Evolutionary conservation across 345 rosid species (phyloP), one percentile per base, ranked within the genome.

Genomic region (Populus tremula): DNA sequence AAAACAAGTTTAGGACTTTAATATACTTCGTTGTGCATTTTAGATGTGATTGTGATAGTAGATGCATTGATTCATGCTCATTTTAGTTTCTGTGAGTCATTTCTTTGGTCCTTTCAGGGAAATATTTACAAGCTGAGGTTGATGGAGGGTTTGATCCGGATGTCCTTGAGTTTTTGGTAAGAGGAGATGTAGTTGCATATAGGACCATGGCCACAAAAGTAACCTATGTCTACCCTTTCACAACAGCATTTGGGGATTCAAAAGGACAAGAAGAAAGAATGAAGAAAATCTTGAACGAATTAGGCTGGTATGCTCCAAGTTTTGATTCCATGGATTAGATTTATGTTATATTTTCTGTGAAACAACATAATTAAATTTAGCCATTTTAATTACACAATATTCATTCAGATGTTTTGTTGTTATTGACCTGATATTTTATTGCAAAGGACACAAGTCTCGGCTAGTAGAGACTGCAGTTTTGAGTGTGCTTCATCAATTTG

Each of bases 211-310:
- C 97, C 54, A 85, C 88, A 49, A 93, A 91, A 78, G 96, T 91
- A 8, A 93, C 97, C 12, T 93, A 88, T 86, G 85, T 95, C 20
- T 95, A 95, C 78, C 99, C 99, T 1, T 95, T 95, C 85, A 90
- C 97, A 6, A 92, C 99, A 49, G 94, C 98, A 27, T 85, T 93
- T 12, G 98, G 98, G 45, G 97, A 95, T 76, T 92, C 99, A 0
- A 90, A 88, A 73, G 97, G 98, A 66, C 96, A 92, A 81, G 86
- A 88, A 77, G 96, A 91, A 84, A 89, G 93, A 75, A 75, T 93
- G 91, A 87, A 89, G 91, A 87, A 85, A 69, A 85, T 93, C 47
- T 1, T 86, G 0, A 89, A 91, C n/a, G 82, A 89, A 16, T 87
- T 95, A 36, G 92, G 94, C 64, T 93, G 97, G 97, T 89, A 86